Evolutionary conservation across 2,329 filamentous ascomycete species (phyloP), one percentile per base, ranked within the genome.

Genomic region (Ceratocystis ficicola): DNA sequence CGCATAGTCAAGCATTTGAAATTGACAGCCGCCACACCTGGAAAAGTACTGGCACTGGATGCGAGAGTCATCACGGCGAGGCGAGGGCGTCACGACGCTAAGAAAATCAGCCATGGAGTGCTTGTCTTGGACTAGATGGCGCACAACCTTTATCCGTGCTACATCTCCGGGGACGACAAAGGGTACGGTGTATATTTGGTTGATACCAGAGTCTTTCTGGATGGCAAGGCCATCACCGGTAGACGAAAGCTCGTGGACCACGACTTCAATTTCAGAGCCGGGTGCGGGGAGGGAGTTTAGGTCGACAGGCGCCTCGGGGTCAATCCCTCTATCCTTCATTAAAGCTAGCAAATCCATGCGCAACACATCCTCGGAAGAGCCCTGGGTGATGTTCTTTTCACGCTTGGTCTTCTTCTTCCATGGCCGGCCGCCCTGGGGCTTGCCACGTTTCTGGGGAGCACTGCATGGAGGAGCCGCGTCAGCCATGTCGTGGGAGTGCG

Each of bases 1-100:
- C 36, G 82, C 76, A 75, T 97, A 97, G 65, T 90, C 85, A 69
- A 99, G 83, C 90, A 97, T 96, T 78, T 99, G 94, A 75, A 97
- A 92, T 76, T 99, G 94, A 74, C 94, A 99, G 41, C 94, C 94
- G 8, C 88, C 89, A 76, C 94, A 99, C 65, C 81, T 82, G 50
- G 84, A 79, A 73, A 99, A 99, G 79, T 99, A 97, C 71, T 84
- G 82, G 78, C 94, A 99, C 66, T 81, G 81, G 70, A 95, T 81
- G 25, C 89, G 84, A 46, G 81, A 80, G 71, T 94, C 88, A 71
- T 96, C 87, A 71, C 94, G 87, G 65, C 87, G 79, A 0, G 85
- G 81, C 0, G 89, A 91, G 0, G 92, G 86, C 66, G 82, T 83
- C 44, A 86, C 77, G 52, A 97, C 83, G 68, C 86, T 86, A 72